Evolutionary conservation across 768 basidiomycete genomes (phyloP).

Genomic region (Crepidotus variabilis): DNA sequence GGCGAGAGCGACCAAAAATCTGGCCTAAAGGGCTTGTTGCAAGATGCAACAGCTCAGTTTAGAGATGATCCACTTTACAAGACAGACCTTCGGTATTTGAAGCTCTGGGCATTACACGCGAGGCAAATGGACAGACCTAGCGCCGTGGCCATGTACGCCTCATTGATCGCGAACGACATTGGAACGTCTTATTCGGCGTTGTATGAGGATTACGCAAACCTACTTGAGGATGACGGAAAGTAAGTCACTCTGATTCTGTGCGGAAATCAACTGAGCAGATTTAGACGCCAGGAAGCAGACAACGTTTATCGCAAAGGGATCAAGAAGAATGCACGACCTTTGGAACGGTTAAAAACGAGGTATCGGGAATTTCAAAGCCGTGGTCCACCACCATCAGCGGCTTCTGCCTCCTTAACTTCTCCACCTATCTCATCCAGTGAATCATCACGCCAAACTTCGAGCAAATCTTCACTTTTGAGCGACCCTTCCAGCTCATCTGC

Average conservation of each 20-base stretch:
- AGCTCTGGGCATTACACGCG: constrained; percentile 88
- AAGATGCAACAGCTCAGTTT: constrained; percentile 80
- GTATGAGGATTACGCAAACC: constrained; percentile 88
- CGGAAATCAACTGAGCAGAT: not conserved
- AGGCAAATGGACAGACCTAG: constrained; percentile 69
- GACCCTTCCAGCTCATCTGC: constrained; percentile 11
- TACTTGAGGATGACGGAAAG: constrained; percentile 76
- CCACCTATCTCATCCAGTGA: constrained; percentile 16
- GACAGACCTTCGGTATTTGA: constrained; percentile 86
- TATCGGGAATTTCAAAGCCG: constrained; percentile 78
- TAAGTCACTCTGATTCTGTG: constrained; percentile 35
- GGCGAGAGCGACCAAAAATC: constrained; percentile 63
- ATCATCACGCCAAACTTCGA: constrained; percentile 8
- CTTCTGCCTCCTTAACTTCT: constrained; percentile 28
- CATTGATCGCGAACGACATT: constrained; percentile 68
- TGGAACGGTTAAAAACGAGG: constrained; percentile 78
- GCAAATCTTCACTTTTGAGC: constrained; percentile 7
- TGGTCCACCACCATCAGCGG: constrained; percentile 29
- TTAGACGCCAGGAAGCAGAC: constrained; percentile 75
- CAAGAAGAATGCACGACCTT: constrained; percentile 72
- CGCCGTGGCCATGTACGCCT: constrained; percentile 69
- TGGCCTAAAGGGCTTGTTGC: constrained; percentile 76
- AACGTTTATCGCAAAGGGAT: constrained; percentile 81
- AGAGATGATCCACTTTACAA: constrained; percentile 80
- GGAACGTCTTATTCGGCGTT: constrained; percentile 74